phyloP scores from a whole-genome alignment of 306 rosid species.

The Hylodesmum podocarpum region DNA sequence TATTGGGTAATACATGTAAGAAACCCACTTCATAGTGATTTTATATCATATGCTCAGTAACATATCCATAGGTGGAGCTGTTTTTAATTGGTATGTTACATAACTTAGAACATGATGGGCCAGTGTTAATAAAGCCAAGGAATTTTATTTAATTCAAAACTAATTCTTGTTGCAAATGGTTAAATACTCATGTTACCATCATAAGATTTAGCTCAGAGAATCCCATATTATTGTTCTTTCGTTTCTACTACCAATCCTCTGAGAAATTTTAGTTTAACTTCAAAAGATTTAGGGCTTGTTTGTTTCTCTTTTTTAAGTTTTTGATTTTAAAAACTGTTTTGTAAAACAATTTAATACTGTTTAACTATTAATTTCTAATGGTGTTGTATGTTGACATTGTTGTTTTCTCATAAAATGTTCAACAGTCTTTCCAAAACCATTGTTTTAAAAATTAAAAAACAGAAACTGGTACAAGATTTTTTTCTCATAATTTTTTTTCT shows the following conservation, averaged over 20 bases:
- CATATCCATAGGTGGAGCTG: background rate
- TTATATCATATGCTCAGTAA: background rate
- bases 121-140: background rate
- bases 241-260: background rate
- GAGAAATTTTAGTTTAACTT: background rate
- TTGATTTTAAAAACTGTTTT: too few relatives aligned
- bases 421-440: too few relatives aligned
- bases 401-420: too few relatives aligned
- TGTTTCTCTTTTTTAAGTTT: too few relatives aligned
- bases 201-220: background rate
- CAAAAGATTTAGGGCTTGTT: conserved; percentile 14
- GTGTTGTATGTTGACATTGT: too few relatives aligned
- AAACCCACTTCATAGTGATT: background rate
- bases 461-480: too few relatives aligned
- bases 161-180: background rate
- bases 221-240: background rate
- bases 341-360: too few relatives aligned
- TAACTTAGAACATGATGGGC: conserved; percentile 1
- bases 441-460: too few relatives aligned
- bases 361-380: too few relatives aligned
- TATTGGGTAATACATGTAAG: background rate
- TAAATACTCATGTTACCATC: background rate
- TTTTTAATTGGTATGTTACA: background rate
- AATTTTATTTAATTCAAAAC: background rate
- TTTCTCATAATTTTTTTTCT: too few relatives aligned